phyloP scores from a whole-genome alignment of 2,329 filamentous ascomycete genomes.

The Didymella segeticola region DNA sequence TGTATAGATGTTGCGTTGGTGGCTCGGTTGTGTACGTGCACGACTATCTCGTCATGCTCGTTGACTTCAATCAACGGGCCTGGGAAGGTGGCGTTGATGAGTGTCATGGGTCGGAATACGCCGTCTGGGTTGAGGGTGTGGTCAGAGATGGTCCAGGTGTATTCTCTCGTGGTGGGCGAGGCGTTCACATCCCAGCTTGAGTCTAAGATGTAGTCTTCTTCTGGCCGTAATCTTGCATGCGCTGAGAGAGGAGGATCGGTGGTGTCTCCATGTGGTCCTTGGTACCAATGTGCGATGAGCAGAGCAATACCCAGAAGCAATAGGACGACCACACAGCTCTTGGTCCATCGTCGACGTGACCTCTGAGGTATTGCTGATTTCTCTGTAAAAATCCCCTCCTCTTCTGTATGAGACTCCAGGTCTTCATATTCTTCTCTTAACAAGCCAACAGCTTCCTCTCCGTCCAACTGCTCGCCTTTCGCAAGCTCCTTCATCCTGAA shows the following conservation, averaged over 20 bases:
- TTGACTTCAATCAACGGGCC: conserved; percentile 51
- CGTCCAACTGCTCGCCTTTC: not conserved
- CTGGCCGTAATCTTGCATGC: conserved; percentile 25
- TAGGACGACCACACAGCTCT: not conserved
- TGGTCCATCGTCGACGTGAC: not conserved
- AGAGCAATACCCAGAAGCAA: not conserved
- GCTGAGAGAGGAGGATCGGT: not conserved
- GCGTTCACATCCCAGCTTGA: conserved; percentile 63
- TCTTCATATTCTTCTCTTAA: conserved; percentile 20
- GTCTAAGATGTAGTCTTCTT: conserved; percentile 59
- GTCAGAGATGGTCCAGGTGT: conserved; percentile 67
- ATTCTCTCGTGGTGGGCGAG: conserved; percentile 60
- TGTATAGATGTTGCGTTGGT: conserved; percentile 68
- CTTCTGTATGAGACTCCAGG: conserved; percentile 1
- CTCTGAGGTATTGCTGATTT: not conserved
- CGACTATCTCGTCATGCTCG: conserved; percentile 71
- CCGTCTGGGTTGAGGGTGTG: conserved; percentile 66
- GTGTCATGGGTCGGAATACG: conserved; percentile 50
- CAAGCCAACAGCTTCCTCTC: conserved; percentile 33
- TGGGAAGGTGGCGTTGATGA: conserved; percentile 52
- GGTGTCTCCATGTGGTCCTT: not conserved
- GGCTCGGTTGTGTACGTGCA: conserved; percentile 63
- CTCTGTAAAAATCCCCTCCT: not conserved
- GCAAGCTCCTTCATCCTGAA: conserved; percentile 11
- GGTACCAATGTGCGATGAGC: not conserved